These are phyloP conservation scores for Globisporangium nagaii DNA, from an alignment of 352 stramenopile species.

Conservation along the genomic window DNA sequence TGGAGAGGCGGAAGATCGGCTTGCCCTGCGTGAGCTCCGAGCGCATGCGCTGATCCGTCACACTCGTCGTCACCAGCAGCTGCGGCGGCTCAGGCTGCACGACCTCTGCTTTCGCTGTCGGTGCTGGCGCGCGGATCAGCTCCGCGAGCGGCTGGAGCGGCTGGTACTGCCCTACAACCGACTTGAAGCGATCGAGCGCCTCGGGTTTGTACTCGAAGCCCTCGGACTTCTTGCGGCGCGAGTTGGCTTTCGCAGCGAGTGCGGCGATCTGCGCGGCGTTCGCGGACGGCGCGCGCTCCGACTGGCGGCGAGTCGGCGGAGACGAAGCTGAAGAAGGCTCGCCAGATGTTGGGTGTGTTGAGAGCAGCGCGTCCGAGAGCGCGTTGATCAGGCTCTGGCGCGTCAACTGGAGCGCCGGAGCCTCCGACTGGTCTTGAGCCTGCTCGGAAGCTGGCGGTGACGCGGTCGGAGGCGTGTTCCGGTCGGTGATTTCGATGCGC, in stretches of 20 bases:
- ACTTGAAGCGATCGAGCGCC: conserved; percentile 6
- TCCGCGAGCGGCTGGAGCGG: not conserved
- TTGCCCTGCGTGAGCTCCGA: conserved; percentile 9
- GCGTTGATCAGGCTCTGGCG: conserved; percentile 10
- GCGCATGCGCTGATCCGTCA: conserved; percentile 3
- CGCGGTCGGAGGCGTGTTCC: not conserved
- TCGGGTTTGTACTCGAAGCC: conserved; percentile 7
- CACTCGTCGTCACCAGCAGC: not conserved
- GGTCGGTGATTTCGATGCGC: not conserved
- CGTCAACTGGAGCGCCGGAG: not conserved
- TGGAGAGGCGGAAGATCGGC: conserved; percentile 12
- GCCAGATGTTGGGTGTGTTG: not conserved
- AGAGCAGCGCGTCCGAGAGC: conserved; percentile 8
- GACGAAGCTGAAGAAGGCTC: not conserved
- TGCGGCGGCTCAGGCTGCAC: not conserved
- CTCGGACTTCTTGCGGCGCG: conserved; percentile 10
- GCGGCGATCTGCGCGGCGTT: conserved; percentile 1
- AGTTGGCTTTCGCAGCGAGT: not conserved
- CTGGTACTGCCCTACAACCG: not conserved
- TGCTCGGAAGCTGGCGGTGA: not conserved
- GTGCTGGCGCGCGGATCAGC: not conserved
- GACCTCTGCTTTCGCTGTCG: not conserved
- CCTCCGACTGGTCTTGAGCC: not conserved
- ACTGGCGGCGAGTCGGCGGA: conserved; percentile 3
- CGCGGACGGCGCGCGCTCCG: conserved; percentile 9